Conservation (phyloP, 2,329 filamentous ascomycete genomes). For the Diaporthe velutina region DNA sequence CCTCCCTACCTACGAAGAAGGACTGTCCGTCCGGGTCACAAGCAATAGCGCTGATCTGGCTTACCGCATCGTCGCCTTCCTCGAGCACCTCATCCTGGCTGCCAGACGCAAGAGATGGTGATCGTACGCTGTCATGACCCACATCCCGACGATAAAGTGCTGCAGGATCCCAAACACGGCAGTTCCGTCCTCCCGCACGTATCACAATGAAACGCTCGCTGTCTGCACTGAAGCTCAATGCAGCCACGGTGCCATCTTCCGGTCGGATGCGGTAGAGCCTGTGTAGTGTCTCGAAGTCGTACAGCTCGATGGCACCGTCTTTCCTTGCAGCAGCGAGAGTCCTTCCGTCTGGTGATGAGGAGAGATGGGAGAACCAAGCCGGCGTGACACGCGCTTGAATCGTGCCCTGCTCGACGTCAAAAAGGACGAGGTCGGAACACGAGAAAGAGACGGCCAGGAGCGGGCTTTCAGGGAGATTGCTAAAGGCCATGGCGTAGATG, state of each 20-base stretch:
- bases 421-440: not conserved
- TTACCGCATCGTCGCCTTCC: not conserved
- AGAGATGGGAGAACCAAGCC: not conserved
- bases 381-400: not conserved
- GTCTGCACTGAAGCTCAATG: not conserved
- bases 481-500: not conserved
- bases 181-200: not conserved
- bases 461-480: not conserved
- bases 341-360: not conserved
- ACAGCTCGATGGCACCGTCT: slow-evolving; percentile 4
- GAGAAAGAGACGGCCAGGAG: not conserved
- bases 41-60: not conserved
- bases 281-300: not conserved
- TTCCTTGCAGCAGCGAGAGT: not conserved
- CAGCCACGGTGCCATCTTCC: not conserved
- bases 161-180: slow-evolving; percentile 1
- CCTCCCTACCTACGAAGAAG: not conserved
- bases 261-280: not conserved
- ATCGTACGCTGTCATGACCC: not conserved
- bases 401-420: not conserved
- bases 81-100: not conserved
- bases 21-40: not conserved
- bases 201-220: not conserved
- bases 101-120: not conserved
- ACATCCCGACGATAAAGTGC: not conserved